These are phyloP conservation scores for Floccularia luteovirens DNA, from an alignment of 768 basidiomycete genomes.

Conservation along the genomic window DNA sequence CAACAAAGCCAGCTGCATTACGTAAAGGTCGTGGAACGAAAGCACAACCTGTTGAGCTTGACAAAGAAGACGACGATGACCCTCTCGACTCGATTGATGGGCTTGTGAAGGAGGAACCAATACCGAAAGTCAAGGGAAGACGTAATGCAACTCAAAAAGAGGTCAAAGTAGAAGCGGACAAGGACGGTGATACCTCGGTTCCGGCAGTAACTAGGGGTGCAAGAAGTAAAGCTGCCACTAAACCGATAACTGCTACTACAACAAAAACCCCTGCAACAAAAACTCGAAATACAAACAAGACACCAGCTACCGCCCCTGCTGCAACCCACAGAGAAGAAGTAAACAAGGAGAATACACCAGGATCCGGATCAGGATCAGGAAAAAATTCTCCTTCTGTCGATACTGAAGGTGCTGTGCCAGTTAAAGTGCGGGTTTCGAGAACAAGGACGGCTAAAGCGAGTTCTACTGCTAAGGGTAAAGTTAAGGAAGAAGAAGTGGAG, in stretches of 20 bases:
- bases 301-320: slow-evolving; percentile 26
- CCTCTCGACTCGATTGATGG: slow-evolving; percentile 13
- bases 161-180: slow-evolving; percentile 8
- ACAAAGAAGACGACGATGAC: slow-evolving; percentile 12
- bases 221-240: neutral
- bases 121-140: slow-evolving; percentile 11
- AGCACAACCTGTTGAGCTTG: slow-evolving; percentile 10
- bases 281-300: slow-evolving; percentile 19
- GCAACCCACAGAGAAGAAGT: slow-evolving; percentile 15
- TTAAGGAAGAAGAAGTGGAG: slow-evolving; percentile 15
- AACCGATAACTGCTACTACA: slow-evolving; percentile 4
- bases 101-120: slow-evolving; percentile 8
- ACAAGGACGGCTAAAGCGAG: slow-evolving; percentile 13
- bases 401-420: slow-evolving; percentile 15
- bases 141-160: slow-evolving; percentile 13
- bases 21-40: slow-evolving; percentile 10
- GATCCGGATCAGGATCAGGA: slow-evolving; percentile 11
- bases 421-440: slow-evolving; percentile 28
- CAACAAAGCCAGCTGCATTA: slow-evolving; percentile 8
- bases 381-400: neutral
- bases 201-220: neutral
- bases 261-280: slow-evolving; percentile 11
- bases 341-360: slow-evolving; percentile 35
- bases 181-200: slow-evolving; percentile 1
- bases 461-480: slow-evolving; percentile 11